A percentile compares a stretch with the other conserved stretches of the same genome.
phyloP scores from a whole-genome alignment of 2,329 filamentous ascomycete genomes.

The Sclerotinia trifoliorum region DNA sequence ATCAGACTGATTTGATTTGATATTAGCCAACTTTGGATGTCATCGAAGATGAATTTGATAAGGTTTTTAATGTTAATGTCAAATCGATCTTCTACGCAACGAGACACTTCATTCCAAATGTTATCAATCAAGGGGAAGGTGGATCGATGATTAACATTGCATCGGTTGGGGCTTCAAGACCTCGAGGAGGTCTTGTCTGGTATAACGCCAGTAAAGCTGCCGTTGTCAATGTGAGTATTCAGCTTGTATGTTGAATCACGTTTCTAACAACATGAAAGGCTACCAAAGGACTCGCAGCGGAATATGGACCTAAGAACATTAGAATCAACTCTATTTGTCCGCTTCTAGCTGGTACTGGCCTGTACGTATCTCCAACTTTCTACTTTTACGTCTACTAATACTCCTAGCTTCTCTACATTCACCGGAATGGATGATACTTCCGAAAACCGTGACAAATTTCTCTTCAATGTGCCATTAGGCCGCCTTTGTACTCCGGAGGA shows the following conservation, averaged over 20 bases:
- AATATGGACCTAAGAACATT: slow-evolving; percentile 70
- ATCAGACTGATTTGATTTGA: background rate
- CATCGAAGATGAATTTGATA: slow-evolving; percentile 64
- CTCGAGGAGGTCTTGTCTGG: slow-evolving; percentile 62
- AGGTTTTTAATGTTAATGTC: slow-evolving; percentile 67
- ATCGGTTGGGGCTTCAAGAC: slow-evolving; percentile 61
- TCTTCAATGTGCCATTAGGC: slow-evolving; percentile 55
- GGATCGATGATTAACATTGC: slow-evolving; percentile 66
- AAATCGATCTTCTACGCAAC: slow-evolving; percentile 62
- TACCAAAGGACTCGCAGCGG: slow-evolving; percentile 66
- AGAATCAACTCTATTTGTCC: slow-evolving; percentile 72
- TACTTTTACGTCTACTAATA: slow-evolving; percentile 25
- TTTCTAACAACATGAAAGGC: slow-evolving; percentile 43
- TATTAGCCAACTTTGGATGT: slow-evolving; percentile 56
- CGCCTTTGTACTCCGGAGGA: slow-evolving; percentile 59
- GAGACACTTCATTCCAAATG: slow-evolving; percentile 58
- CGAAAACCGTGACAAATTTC: slow-evolving; percentile 56
- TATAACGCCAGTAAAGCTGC: slow-evolving; percentile 48
- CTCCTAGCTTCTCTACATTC: slow-evolving; percentile 44
- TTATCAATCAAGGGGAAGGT: slow-evolving; percentile 55
- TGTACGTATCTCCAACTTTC: slow-evolving; percentile 40
- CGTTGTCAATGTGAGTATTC: slow-evolving; percentile 49
- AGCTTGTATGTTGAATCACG: background rate
- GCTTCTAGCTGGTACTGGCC: slow-evolving; percentile 63
- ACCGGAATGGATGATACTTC: slow-evolving; percentile 61